These are phyloP conservation scores for Chalciporus sphaerocephalus DNA, from an alignment of 768 basidiomycete species.

Conservation along the genomic window DNA sequence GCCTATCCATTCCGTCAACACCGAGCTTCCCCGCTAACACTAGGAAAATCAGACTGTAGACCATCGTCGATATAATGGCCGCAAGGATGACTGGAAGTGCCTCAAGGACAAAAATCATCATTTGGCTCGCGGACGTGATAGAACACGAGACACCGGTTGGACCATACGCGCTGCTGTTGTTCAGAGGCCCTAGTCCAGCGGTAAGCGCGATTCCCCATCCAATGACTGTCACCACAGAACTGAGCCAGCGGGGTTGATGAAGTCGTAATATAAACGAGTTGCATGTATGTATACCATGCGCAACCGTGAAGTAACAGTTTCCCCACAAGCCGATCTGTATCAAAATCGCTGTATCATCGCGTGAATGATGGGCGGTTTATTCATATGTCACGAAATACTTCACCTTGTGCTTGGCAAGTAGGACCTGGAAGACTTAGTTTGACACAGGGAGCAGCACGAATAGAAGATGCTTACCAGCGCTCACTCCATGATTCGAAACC, in stretches of 20 bases:
- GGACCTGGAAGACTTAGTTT: slow-evolving; percentile 32
- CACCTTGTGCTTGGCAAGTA: slow-evolving; percentile 61
- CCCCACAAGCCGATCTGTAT: slow-evolving; percentile 61
- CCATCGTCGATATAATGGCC: slow-evolving; percentile 48
- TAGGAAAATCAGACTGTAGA: slow-evolving; percentile 61
- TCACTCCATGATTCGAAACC: slow-evolving; percentile 41
- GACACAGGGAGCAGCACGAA: background rate
- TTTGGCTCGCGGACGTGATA: slow-evolving; percentile 40
- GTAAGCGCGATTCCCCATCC: slow-evolving; percentile 54
- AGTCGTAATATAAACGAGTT: slow-evolving; percentile 56
- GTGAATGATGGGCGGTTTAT: background rate
- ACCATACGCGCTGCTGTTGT: slow-evolving; percentile 45
- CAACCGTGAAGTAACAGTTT: slow-evolving; percentile 59
- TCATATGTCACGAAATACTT: background rate
- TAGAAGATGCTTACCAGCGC: slow-evolving; percentile 37
- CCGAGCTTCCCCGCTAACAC: slow-evolving; percentile 54
- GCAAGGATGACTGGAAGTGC: slow-evolving; percentile 62
- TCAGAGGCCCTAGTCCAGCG: slow-evolving; percentile 39
- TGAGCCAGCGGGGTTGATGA: slow-evolving; percentile 49
- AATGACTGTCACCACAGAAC: slow-evolving; percentile 36
- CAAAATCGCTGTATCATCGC: slow-evolving; percentile 40
- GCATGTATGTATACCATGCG: slow-evolving; percentile 66
- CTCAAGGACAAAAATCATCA: slow-evolving; percentile 48
- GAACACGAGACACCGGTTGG: slow-evolving; percentile 50
- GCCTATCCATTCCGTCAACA: slow-evolving; percentile 47